phyloP scores from a whole-genome alignment of 805 yeast species.

The Candida qinlingensis region DNA sequence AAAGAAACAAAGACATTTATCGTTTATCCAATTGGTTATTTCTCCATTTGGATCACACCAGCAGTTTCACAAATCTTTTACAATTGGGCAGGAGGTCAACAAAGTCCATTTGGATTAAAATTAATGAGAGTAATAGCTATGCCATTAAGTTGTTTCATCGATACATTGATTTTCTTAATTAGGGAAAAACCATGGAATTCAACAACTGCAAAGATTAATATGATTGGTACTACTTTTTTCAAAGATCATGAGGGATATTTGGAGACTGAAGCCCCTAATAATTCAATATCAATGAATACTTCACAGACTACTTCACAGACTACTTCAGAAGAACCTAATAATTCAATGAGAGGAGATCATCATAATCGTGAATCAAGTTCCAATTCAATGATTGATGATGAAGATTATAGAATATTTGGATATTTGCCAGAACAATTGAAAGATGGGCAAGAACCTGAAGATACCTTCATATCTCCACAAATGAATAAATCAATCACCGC shows the following conservation, averaged over 20 bases:
- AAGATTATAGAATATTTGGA: no score
- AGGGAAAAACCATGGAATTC: conserved; percentile 55
- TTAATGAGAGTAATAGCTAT: conserved; percentile 57
- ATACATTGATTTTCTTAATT: conserved; percentile 65
- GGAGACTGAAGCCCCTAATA: background rate
- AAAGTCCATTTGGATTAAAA: conserved; percentile 7
- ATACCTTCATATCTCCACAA: no score
- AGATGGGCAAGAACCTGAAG: no score
- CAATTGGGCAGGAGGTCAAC: background rate
- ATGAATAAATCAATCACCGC: no score
- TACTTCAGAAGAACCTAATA: background rate
- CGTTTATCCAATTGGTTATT: conserved; percentile 21
- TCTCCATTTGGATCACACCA: conserved; percentile 18
- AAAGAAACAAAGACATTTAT: conserved; percentile 19
- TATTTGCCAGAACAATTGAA: no score
- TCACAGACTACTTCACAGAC: background rate
- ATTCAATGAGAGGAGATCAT: no score
- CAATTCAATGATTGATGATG: no score
- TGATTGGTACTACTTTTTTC: background rate
- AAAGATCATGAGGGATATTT: background rate
- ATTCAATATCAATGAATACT: background rate
- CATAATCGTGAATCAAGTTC: no score
- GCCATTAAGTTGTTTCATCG: conserved; percentile 75
- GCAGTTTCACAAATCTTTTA: conserved; percentile 12
- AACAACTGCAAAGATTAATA: background rate